Base-by-base conservation (phyloP, 345 rosid genomes). In the Eucalyptus cladocalyx region DNA sequence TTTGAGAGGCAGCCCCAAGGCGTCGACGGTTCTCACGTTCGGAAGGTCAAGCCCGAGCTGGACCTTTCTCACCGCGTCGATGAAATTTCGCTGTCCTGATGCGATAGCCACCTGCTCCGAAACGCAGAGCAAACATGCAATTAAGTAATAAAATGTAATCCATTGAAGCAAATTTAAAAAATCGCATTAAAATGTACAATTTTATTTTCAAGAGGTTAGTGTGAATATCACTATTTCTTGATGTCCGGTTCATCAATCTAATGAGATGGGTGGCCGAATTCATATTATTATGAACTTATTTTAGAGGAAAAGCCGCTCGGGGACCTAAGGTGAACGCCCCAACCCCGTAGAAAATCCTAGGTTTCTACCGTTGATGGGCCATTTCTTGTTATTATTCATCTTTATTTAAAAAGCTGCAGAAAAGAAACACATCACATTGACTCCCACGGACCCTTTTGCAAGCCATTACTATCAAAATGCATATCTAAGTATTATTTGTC, bases 1-100 rank as follows among this genome's bases (percentile, higher is more conserved):
- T 88, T 93, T 92, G 7, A 97, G 95, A 7, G 93, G 93, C 80
- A 96, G 92, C 23, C 98, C 98, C 94, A 88, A 92, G 37, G 97
- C 98, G 45, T 95, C 99, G 43, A 96, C 96, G 80, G 95, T 91
- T 34, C 90, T 92, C 91, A 96, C 95, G 45, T 97, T 95, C 30
- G 89, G 92, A 14, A 95, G 87, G 45, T 89, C 90, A 37, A 93
- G 90, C 48, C 89, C 90, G 14, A 95, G 72, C 87, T 97, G 99
- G 19, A 95, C 96, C 91, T 93, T 88, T 81, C 99, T 95, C 50
- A 97, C 65, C 15, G 15, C 13, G 14, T 58, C 15, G n/a, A 0
- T 58, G 65, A 58, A 58, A 58, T 26, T 11, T 58, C 7, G 0
- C n/a, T 26, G 65, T 11, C 15, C 65, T 26, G 65, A 26, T 26